Percentiles rank a stretch among this genome's conserved stretches.
phyloP scores from a whole-genome alignment of 192 early-diverging fungal genomes.

The Umbelopsis vinacea region DNA sequence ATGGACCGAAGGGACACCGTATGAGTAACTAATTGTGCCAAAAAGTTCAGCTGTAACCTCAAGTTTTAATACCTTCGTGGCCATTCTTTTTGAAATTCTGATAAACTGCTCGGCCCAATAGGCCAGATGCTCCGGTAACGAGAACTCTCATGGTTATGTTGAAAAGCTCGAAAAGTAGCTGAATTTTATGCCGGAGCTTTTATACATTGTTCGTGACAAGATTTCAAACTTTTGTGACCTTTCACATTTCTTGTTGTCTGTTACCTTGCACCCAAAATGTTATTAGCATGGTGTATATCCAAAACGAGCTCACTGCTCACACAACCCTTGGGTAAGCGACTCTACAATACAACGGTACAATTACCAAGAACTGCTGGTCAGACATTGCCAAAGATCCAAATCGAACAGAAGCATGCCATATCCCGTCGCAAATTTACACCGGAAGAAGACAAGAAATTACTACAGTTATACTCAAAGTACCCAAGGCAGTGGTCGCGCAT shows the following conservation, averaged over 20 bases:
- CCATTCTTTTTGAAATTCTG: constrained; percentile 56
- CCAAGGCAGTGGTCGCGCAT: constrained; percentile 16
- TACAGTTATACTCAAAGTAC: background rate
- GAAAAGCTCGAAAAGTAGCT: background rate
- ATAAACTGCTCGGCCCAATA: constrained; percentile 78
- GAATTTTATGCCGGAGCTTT: background rate
- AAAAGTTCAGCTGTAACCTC: background rate
- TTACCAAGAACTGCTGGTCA: background rate
- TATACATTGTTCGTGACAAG: background rate
- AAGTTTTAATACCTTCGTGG: constrained; percentile 47
- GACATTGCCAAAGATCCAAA: background rate
- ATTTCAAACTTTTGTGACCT: background rate
- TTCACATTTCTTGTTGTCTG: too few species aligned
- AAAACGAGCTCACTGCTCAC: background rate
- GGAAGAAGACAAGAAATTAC: constrained; percentile 19
- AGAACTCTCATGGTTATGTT: constrained; percentile 59
- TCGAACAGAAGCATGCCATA: constrained; percentile 20
- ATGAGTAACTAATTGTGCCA: background rate
- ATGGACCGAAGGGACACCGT: background rate
- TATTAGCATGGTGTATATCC: constrained; percentile 1
- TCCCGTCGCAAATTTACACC: constrained; percentile 2
- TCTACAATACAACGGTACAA: background rate
- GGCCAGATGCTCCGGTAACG: constrained; percentile 82
- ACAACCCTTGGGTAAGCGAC: background rate
- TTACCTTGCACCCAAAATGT: background rate